Conservation (phyloP, 176 grass and related monocot species). For the Luzula sylvatica region DNA sequence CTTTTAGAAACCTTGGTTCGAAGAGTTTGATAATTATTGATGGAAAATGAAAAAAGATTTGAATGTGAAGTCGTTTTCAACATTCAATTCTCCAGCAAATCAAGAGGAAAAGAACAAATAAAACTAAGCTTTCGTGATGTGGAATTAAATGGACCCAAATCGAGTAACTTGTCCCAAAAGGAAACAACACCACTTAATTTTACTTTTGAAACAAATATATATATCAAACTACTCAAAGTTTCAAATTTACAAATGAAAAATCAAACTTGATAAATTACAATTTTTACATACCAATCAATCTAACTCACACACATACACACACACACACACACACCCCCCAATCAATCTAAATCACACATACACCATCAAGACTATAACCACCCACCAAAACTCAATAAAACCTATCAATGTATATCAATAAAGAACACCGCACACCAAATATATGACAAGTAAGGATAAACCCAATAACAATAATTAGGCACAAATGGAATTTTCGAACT, state of each 20-base stretch:
- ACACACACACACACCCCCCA: neutral
- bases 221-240: neutral
- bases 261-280: constrained; percentile 19
- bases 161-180: no score
- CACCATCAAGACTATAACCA: constrained; percentile 6
- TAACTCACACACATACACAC: neutral
- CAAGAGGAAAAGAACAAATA: neutral
- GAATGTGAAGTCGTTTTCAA: neutral
- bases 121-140: neutral
- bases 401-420: constrained; percentile 5
- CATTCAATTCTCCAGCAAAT: neutral
- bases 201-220: neutral
- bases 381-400: constrained; percentile 2
- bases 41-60: neutral
- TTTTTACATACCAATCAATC: constrained; percentile 15
- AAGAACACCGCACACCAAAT: neutral
- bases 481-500: neutral
- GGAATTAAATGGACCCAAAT: neutral
- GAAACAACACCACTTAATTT: neutral
- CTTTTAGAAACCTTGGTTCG: no score
- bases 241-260: constrained; percentile 23
- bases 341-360: constrained; percentile 1
- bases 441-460: neutral
- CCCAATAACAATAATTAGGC: neutral
- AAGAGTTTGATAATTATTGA: neutral